Conservation (phyloP, 768 basidiomycete genomes). For the Ramaria sp. region DNA sequence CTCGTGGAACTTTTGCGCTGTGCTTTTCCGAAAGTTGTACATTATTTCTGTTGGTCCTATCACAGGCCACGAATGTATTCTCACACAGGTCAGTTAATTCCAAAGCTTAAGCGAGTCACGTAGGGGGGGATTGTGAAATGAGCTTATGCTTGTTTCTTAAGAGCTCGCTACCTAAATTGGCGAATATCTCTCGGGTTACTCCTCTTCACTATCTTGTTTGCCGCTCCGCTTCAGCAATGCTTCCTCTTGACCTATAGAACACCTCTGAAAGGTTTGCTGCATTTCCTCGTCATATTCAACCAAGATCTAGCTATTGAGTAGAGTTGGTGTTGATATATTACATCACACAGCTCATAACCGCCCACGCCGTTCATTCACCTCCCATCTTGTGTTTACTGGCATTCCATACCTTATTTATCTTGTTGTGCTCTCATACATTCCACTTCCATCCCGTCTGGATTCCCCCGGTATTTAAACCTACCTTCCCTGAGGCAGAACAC, state of each 20-base stretch:
- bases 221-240: constrained; percentile 13
- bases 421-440: constrained; percentile 52
- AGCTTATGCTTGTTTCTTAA: constrained; percentile 16
- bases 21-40: constrained; percentile 69
- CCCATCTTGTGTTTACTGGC: constrained; percentile 27
- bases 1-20: constrained; percentile 51
- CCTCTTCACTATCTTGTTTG: constrained; percentile 20
- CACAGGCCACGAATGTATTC: constrained; percentile 52
- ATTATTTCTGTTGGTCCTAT: constrained; percentile 60
- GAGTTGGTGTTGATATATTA: not conserved
- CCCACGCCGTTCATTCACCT: not conserved
- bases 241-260: constrained; percentile 17
- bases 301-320: not conserved
- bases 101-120: not conserved
- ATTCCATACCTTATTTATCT: constrained; percentile 46
- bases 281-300: not conserved
- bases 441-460: constrained; percentile 34
- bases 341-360: not conserved
- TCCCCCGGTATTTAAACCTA: constrained; percentile 1
- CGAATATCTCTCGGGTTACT: constrained; percentile 50
- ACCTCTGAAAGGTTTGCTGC: not conserved
- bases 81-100: constrained; percentile 36
- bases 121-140: not conserved
- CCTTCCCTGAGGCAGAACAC: constrained; percentile 21
- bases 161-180: constrained; percentile 61